Evolutionary conservation across 768 basidiomycete genomes (phyloP).

Genomic region (Lactarius tabidus): DNA sequence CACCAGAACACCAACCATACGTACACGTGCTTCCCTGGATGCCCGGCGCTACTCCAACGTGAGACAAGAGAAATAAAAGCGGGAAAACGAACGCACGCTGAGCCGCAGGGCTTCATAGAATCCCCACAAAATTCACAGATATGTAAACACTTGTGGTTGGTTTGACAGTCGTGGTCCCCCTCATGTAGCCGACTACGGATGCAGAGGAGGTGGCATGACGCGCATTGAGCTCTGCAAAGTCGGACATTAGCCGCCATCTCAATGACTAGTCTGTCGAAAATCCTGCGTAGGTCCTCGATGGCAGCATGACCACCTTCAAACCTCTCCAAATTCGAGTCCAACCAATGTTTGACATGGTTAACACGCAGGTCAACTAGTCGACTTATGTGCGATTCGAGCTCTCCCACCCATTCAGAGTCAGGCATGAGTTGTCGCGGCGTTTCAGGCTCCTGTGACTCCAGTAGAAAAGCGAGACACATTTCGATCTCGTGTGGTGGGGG

Average conservation of each 20-base stretch:
- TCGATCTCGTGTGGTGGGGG: constrained; percentile 29
- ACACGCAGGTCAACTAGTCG: constrained; percentile 42
- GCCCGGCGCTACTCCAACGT: constrained; percentile 45
- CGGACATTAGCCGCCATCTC: constrained; percentile 45
- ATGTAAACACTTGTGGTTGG: constrained; percentile 45
- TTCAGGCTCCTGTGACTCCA: constrained; percentile 32
- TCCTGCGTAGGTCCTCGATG: constrained; percentile 44
- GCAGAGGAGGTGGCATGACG: constrained; percentile 46
- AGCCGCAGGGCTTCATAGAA: constrained; percentile 37
- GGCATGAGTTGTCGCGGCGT: constrained; percentile 33
- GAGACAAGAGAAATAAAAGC: neutral
- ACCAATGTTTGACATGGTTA: constrained; percentile 47
- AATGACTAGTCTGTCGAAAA: constrained; percentile 42
- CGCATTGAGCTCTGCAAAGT: constrained; percentile 48
- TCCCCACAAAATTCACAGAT: constrained; percentile 43
- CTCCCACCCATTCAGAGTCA: constrained; percentile 42
- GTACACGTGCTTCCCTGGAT: constrained; percentile 52
- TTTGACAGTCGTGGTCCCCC: constrained; percentile 45
- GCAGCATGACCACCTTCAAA: constrained; percentile 44
- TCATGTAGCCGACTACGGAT: constrained; percentile 45
- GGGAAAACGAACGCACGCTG: constrained; percentile 39
- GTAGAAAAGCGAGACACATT: constrained; percentile 27
- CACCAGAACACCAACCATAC: constrained; percentile 10
- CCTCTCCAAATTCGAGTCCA: constrained; percentile 45
- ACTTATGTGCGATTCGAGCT: constrained; percentile 39